Evolutionary conservation across 73 alveolate genomes (phyloP).

Genomic region (Tetrahymena malaccensis): DNA sequence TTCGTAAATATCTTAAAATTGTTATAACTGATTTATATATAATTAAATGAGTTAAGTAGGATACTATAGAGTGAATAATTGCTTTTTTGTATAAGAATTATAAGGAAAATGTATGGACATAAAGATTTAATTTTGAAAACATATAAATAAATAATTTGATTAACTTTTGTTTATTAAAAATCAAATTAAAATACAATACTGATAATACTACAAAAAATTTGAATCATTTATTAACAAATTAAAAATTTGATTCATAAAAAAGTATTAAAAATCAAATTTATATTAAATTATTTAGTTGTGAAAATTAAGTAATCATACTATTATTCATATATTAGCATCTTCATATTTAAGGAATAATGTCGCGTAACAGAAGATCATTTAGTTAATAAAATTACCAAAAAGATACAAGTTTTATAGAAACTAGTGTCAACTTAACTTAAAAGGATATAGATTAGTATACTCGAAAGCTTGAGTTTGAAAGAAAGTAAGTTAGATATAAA

Average conservation of each 20-base stretch:
- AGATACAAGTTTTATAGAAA: neutral
- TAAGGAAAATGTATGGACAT: neutral
- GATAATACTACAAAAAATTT: neutral
- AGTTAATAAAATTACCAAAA: neutral
- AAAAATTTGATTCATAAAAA: neutral
- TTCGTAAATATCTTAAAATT: too few relatives aligned
- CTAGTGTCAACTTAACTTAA: neutral
- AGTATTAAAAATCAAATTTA: neutral
- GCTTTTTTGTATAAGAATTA: neutral
- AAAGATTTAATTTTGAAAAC: neutral
- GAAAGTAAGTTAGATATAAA: neutral
- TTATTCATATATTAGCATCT: neutral
- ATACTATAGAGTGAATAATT: neutral
- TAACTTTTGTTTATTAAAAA: neutral
- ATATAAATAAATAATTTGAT: neutral
- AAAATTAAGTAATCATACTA: neutral
- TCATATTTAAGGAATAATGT: neutral
- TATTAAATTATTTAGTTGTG: neutral
- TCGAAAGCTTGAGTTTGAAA: neutral
- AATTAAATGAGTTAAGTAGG: neutral
- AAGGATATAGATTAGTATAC: neutral
- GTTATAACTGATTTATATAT: too few relatives aligned
- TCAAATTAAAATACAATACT: neutral
- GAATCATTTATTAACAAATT: neutral
- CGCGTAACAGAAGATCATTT: neutral